Conservation (phyloP, 176 grass and related monocot genomes). For the Musa acuminata region DNA sequence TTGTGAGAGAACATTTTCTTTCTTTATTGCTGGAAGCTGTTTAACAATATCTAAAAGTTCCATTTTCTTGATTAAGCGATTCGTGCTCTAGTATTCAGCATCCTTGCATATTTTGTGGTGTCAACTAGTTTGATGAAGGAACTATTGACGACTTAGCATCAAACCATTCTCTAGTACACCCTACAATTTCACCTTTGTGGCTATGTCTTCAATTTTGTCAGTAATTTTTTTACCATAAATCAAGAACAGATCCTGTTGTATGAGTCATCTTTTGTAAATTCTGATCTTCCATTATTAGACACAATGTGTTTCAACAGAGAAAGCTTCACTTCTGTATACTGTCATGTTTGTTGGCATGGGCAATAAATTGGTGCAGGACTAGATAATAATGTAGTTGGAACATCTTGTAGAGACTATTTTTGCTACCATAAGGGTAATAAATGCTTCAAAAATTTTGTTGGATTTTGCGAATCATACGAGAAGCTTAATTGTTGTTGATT, state of each 20-base stretch:
- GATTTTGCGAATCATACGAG: background rate
- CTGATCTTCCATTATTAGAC: background rate
- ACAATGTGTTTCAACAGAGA: background rate
- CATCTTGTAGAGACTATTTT: background rate
- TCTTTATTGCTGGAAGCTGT: background rate
- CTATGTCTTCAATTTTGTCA: background rate
- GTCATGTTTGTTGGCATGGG: background rate
- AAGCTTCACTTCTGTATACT: background rate
- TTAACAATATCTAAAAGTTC: background rate
- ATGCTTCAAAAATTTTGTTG: background rate
- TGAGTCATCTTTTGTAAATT: background rate
- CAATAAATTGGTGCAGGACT: background rate
- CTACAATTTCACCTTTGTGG: background rate
- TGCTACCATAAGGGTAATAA: background rate
- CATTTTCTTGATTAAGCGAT: background rate
- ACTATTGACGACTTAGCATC: background rate
- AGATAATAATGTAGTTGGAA: background rate
- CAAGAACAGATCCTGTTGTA: background rate
- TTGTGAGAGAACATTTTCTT: background rate
- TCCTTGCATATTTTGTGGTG: background rate
- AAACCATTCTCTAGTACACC: no score
- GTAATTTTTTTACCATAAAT: background rate
- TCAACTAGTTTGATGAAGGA: background rate
- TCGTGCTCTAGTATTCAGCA: background rate
- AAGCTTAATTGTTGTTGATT: background rate